Conservation (phyloP, 2,329 filamentous ascomycete genomes). For the Aaosphaeria arxii region DNA sequence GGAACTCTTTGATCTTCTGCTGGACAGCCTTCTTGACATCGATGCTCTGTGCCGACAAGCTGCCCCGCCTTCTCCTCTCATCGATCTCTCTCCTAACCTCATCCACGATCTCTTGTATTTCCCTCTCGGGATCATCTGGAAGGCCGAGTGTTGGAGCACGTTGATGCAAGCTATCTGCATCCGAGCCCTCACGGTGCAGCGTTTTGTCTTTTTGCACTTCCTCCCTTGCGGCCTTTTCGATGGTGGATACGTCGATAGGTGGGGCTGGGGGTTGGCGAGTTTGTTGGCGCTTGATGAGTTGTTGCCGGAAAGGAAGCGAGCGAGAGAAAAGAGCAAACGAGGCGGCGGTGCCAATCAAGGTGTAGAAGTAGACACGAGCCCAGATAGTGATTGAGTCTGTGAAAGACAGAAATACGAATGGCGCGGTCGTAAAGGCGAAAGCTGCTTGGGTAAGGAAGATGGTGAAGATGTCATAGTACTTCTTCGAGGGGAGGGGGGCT, state of each 20-base stretch:
- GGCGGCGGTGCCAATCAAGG: slow-evolving; percentile 62
- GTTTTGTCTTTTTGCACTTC: slow-evolving; percentile 32
- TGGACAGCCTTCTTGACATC: slow-evolving; percentile 36
- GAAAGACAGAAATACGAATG: slow-evolving; percentile 81
- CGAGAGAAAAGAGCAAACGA: slow-evolving; percentile 76
- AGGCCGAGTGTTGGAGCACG: slow-evolving; percentile 71
- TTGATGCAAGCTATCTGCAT: slow-evolving; percentile 47
- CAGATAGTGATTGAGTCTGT: slow-evolving; percentile 70
- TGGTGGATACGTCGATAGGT: slow-evolving; percentile 40
- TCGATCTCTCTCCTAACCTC: slow-evolving; percentile 75
- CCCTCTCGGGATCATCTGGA: slow-evolving; percentile 69
- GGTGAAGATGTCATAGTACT: slow-evolving; percentile 79
- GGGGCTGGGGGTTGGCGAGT: slow-evolving; percentile 16
- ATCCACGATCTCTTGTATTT: slow-evolving; percentile 73
- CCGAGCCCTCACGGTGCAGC: slow-evolving; percentile 54
- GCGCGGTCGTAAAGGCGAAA: slow-evolving; percentile 78
- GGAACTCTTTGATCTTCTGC: slow-evolving; percentile 34
- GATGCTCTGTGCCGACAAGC: slow-evolving; percentile 27
- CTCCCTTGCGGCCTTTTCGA: slow-evolving; percentile 33
- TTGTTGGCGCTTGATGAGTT: slow-evolving; percentile 36
- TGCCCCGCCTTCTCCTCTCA: slow-evolving; percentile 48
- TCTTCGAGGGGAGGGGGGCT: slow-evolving; percentile 59
- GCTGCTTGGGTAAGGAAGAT: slow-evolving; percentile 75
- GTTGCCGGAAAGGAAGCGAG: slow-evolving; percentile 61
- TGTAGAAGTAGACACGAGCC: slow-evolving; percentile 87